Percentiles rank a stretch among this genome's conserved stretches.
Conservation (phyloP, 1,284 basidiomycete species). For the Apiotrichum sp. region DNA sequence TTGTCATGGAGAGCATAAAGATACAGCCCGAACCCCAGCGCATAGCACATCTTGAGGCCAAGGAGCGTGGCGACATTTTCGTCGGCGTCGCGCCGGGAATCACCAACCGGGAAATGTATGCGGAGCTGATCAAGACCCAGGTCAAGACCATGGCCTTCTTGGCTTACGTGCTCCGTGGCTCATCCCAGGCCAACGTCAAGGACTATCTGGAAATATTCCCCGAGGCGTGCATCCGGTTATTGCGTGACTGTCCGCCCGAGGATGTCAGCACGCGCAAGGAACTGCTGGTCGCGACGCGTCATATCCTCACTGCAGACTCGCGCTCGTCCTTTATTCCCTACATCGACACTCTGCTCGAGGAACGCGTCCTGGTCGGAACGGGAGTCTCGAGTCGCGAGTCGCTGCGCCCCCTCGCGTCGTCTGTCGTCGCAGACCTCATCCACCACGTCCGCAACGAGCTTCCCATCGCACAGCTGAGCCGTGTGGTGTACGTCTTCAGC, state of each 20-base stretch:
- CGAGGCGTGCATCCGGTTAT: constrained; percentile 70
- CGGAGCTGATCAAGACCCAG: constrained; percentile 86
- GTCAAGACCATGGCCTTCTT: constrained; percentile 95
- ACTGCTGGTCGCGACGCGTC: constrained; percentile 85
- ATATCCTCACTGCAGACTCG: constrained; percentile 77
- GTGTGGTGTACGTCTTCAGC: constrained; percentile 78
- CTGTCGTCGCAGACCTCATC: constrained; percentile 85
- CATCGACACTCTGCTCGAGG: constrained; percentile 86
- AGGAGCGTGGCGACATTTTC: constrained; percentile 72
- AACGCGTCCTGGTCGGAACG: constrained; percentile 82
- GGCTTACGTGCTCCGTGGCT: constrained; percentile 78
- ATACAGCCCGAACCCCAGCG: constrained; percentile 84
- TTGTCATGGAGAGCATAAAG: constrained; percentile 65
- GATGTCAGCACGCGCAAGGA: constrained; percentile 84
- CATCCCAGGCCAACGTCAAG: constrained; percentile 61
- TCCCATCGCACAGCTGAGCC: constrained; percentile 67
- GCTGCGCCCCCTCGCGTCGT: constrained; percentile 74
- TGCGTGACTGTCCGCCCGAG: constrained; percentile 90
- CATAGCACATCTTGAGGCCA: constrained; percentile 70
- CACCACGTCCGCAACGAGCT: constrained; percentile 87
- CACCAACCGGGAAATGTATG: constrained; percentile 70
- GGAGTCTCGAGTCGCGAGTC: constrained; percentile 74
- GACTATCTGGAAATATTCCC: constrained; percentile 77
- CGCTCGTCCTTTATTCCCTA: constrained; percentile 74
- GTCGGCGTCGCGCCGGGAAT: constrained; percentile 73